Conservation (phyloP, 108 stramenopile genomes). For the Licmophora abbreviata region DNA sequence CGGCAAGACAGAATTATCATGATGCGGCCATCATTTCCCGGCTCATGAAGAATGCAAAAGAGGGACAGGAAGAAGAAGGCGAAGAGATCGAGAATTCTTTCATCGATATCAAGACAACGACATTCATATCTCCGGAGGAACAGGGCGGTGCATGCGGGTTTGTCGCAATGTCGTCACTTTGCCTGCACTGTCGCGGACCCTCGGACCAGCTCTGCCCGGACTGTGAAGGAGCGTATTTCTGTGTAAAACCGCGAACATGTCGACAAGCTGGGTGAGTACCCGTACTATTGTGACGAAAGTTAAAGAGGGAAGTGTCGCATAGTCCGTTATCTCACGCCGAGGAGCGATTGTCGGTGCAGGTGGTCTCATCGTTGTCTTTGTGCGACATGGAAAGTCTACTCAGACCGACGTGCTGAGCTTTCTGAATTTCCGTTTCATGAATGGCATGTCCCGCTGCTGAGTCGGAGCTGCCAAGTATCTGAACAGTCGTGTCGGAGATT, state of each 20-base stretch:
- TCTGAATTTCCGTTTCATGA: conserved; percentile 34
- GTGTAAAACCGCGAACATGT: conserved; percentile 33
- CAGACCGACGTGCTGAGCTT: conserved; percentile 35
- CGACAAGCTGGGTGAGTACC: conserved; percentile 9
- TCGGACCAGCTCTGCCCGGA: conserved; percentile 33
- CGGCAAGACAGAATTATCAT: conserved; percentile 67
- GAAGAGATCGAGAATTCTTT: conserved; percentile 3
- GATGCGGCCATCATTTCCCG: conserved; percentile 42
- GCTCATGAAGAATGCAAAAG: conserved; percentile 13
- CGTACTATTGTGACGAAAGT: too few relatives aligned
- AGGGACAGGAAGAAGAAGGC: conserved; percentile 1
- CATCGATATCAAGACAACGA: not conserved
- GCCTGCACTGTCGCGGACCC: conserved; percentile 71
- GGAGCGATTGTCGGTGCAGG: too few relatives aligned
- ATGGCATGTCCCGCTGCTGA: conserved; percentile 47
- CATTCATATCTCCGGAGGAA: not conserved
- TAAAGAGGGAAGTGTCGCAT: too few relatives aligned
- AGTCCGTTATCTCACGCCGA: too few relatives aligned
- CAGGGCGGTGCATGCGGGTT: conserved; percentile 5
- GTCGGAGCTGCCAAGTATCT: conserved; percentile 39
- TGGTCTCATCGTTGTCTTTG: conserved; percentile 84
- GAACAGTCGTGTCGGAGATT: conserved; percentile 49
- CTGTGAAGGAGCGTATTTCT: conserved; percentile 73
- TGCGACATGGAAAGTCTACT: conserved; percentile 65
- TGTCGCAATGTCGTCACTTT: conserved; percentile 51